phyloP scores from a whole-genome alignment of 163 green algal genomes.

The Chlorella variabilis region DNA sequence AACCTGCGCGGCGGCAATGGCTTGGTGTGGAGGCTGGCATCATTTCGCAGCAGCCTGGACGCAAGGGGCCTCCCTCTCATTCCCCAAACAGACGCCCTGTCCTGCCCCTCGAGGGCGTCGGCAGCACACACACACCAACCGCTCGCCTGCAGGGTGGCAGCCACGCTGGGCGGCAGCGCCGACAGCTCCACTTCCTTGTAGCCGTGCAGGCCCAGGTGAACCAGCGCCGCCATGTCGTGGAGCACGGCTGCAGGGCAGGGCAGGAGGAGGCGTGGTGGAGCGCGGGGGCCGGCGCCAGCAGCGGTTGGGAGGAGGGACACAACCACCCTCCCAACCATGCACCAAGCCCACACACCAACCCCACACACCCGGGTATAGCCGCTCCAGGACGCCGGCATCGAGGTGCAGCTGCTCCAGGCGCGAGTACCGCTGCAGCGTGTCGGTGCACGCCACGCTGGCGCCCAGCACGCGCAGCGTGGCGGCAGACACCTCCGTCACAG shows the following conservation, averaged over 20 bases:
- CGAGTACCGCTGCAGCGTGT: conserved; percentile 19
- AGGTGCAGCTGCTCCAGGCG: conserved; percentile 15
- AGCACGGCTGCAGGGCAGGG: background rate
- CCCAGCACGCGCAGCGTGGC: conserved; percentile 6
- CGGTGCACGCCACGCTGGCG: conserved; percentile 25
- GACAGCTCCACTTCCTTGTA: background rate
- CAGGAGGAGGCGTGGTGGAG: background rate
- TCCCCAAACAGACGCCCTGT: no score
- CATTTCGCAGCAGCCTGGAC: no score
- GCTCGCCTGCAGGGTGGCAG: conserved; percentile 2
- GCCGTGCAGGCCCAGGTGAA: conserved; percentile 7
- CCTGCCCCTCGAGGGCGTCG: no score
- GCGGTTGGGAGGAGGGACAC: no score
- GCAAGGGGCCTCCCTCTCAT: no score
- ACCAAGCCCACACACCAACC: background rate
- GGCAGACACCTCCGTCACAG: background rate
- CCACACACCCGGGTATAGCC: conserved; percentile 4
- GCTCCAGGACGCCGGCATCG: conserved; percentile 9
- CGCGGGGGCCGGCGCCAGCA: background rate
- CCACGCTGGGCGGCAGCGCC: background rate
- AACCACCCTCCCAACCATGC: no score
- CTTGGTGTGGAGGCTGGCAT: no score
- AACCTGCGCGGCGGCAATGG: no score
- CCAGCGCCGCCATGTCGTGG: background rate
- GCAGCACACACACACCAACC: no score